A percentile compares a stretch with the other conserved stretches of the same genome.
Evolutionary conservation across 163 green algal genomes (phyloP).

Genomic region (Trebouxiophyceae sp.): DNA sequence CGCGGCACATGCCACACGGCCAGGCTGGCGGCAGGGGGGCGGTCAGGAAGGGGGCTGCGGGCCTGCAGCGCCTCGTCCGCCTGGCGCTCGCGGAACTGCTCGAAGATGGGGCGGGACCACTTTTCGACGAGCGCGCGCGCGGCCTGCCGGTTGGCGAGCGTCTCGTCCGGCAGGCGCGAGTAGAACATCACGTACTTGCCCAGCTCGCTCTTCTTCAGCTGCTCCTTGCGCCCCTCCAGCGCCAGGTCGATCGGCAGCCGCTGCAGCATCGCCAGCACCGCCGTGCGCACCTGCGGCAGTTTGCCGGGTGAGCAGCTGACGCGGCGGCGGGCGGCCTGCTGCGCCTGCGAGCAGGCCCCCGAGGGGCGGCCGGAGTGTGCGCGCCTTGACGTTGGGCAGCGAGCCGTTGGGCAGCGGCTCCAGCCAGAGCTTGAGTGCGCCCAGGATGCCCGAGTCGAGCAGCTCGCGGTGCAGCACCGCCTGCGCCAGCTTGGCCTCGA

Average conservation of each 20-base stretch:
- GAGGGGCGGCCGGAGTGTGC: no score
- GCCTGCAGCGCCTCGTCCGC: conserved; percentile 10
- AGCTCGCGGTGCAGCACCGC: conserved; percentile 54
- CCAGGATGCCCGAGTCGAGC: conserved; percentile 60
- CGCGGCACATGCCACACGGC: no score
- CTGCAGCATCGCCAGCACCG: conserved; percentile 41
- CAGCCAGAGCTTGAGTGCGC: conserved; percentile 61
- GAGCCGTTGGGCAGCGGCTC: conserved; percentile 51
- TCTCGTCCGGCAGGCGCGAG: conserved; percentile 64
- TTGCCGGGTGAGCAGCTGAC: conserved; percentile 15
- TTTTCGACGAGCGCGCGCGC: conserved; percentile 63
- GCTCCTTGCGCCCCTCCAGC: conserved; percentile 44
- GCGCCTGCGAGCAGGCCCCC: no score
- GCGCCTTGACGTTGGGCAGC: conserved; percentile 73
- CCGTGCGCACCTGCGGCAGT: conserved; percentile 36
- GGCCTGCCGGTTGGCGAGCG: conserved; percentile 47
- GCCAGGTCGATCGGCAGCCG: conserved; percentile 35
- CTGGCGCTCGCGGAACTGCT: conserved; percentile 12
- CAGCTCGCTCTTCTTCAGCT: conserved; percentile 69
- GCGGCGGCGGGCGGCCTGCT: neutral
- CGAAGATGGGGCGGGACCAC: conserved; percentile 76
- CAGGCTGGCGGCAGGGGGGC: no score
- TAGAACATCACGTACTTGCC: conserved; percentile 58
- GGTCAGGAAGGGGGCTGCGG: no score
- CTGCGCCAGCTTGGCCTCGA: conserved; percentile 32